Percentiles rank a stretch among this genome's conserved stretches.
Evolutionary conservation across 495 filamentous ascomycete genomes (phyloP).

Genomic region (Collariella sp.): DNA sequence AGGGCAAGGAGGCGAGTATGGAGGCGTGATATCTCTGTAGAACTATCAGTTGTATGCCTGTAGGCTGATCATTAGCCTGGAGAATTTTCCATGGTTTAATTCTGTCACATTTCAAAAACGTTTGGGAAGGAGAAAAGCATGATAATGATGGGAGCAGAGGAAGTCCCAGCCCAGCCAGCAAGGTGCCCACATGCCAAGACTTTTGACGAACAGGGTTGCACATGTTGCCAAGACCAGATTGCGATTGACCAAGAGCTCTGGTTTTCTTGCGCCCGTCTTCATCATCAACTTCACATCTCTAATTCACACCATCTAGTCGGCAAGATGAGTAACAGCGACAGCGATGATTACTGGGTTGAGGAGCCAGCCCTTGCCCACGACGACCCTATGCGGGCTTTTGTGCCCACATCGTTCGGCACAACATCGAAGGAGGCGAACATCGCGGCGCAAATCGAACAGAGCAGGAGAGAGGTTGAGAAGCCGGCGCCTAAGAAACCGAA

Average conservation of each 20-base stretch:
- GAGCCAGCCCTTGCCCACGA: constrained; percentile 44
- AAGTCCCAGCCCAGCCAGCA: neutral
- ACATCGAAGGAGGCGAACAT: constrained; percentile 64
- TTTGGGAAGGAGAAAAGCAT: neutral
- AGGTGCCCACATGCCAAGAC: neutral
- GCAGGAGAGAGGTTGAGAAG: constrained; percentile 49
- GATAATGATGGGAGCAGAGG: too few relatives aligned
- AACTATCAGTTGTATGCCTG: neutral
- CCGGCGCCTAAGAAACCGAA: constrained; percentile 21
- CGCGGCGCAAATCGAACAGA: constrained; percentile 67
- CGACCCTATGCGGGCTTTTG: constrained; percentile 71
- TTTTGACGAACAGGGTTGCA: neutral
- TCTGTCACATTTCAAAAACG: too few relatives aligned
- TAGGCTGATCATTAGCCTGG: neutral
- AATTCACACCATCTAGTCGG: neutral
- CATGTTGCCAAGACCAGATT: neutral
- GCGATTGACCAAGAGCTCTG: neutral
- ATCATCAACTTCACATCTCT: neutral
- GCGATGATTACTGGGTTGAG: constrained; percentile 53
- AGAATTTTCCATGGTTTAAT: too few relatives aligned
- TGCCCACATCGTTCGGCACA: constrained; percentile 83
- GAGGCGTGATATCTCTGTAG: constrained; percentile 2
- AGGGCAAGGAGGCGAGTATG: constrained; percentile 3
- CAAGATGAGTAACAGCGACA: constrained; percentile 52
- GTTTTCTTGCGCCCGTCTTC: neutral